Conservation (phyloP, 805 yeast genomes). For the Barnettozyma salicaria region DNA sequence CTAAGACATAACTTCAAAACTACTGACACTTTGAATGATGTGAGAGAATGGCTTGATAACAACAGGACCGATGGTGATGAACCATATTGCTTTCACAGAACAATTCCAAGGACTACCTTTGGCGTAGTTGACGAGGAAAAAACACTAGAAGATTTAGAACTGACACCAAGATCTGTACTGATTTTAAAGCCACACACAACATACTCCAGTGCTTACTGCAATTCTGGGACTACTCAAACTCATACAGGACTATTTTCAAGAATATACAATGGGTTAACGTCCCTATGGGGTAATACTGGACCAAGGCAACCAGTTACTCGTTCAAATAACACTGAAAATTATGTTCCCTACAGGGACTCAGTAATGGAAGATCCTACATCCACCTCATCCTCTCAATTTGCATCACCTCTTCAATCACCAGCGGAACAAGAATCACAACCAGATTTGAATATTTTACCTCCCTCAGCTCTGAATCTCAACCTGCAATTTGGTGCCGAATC, state of each 20-base stretch:
- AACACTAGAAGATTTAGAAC: constrained; percentile 46
- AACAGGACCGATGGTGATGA: constrained; percentile 43
- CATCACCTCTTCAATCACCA: constrained; percentile 25
- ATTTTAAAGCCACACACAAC: constrained; percentile 57
- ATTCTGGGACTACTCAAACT: constrained; percentile 12
- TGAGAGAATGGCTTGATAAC: constrained; percentile 54
- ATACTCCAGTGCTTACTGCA: constrained; percentile 26
- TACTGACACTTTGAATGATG: constrained; percentile 43
- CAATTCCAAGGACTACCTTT: constrained; percentile 58
- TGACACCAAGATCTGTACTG: constrained; percentile 69
- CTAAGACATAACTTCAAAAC: constrained; percentile 45
- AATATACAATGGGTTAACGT: constrained; percentile 29
- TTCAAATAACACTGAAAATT: background rate
- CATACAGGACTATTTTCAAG: constrained; percentile 24
- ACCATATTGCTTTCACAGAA: constrained; percentile 42
- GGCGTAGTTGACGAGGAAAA: constrained; percentile 54
- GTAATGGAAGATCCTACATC: constrained; percentile 9
- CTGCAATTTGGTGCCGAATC: constrained; percentile 9
- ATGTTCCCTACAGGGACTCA: constrained; percentile 11
- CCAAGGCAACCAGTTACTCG: background rate
- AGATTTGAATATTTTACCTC: constrained; percentile 15
- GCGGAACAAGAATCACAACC: too few relatives aligned
- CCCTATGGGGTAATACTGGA: constrained; percentile 34
- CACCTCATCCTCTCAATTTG: constrained; percentile 27
- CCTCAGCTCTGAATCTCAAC: constrained; percentile 21